Base-by-base conservation (phyloP, 2,329 filamentous ascomycete genomes). In the Phialophora verrucosa region DNA sequence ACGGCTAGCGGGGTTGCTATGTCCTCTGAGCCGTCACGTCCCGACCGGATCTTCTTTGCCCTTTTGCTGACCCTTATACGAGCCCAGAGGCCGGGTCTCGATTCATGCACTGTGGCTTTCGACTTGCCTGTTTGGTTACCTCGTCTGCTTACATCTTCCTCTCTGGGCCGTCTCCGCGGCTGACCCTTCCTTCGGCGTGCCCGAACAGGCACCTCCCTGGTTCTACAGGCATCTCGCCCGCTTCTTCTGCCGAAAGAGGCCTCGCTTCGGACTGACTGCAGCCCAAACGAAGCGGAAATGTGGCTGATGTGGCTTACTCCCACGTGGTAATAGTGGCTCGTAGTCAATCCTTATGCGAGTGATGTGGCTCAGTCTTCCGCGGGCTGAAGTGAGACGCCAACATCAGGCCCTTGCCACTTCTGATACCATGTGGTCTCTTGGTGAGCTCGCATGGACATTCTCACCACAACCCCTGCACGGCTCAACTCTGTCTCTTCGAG, bases 271-370 rank as follows among this genome's bases (percentile, higher is more conserved):
- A 8, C 29, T 32, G 31, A 51, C 10, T 51, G 25, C 59, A 54
- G 42, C n/a, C 51, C 59, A 47, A 38, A 62, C 44, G 31, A 20
- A 54, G 31, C 32, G 17, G 27, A 3, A 56, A 6, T 54, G 65
- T 67, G 65, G 65, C 65, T 63, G 49, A 7, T 60, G 65, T 54
- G 61, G 65, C 60, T 60, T 56, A 14, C n/a, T 57, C 29, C 65
- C 65, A 67, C 65, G 65, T 67, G 65, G 65, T 54, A 42, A 55
- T 60, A 51, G 49, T 54, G 59, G 59, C 49, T 10, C 65, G 25
- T 57, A 47, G 55, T 64, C 51, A 49, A n/a, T 57, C 50, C 32
- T 60, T 59, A 66, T 67, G 65, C 65, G 44, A 67, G 60, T 61
- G 50, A 63, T 67, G 65, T 63, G 56, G 61, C 64, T 66, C 32